Percentiles rank a stretch among this genome's conserved stretches.
Evolutionary conservation across 176 grass and related monocot species (phyloP).

Genomic region (maize (Zea mays)): Zm-B73-REFERENCE-NAM-5.0 NC_050096.1:213200001-213200500

Average conservation of each 20-base stretch:
- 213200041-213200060: conserved; percentile 23
- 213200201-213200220: conserved; percentile 54
- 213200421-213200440: conserved; percentile 10
- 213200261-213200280: conserved; percentile 61
- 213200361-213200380: conserved; percentile 55
- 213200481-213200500: conserved; percentile 5
- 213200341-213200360: conserved; percentile 42
- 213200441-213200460: conserved; percentile 25
- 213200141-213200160: neutral
- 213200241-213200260: conserved; percentile 92
- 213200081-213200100: neutral
- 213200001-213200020: neutral
- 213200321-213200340: conserved; percentile 31
- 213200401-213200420: conserved; percentile 42
- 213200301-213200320: conserved; percentile 37
- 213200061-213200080: conserved; percentile 8
- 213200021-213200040: neutral
- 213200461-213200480: conserved; percentile 8
- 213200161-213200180: conserved; percentile 66
- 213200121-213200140: neutral
- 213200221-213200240: conserved; percentile 52
- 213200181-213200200: conserved; percentile 52
- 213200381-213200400: conserved; percentile 39
- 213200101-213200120: neutral
- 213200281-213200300: conserved; percentile 25